Conservation (phyloP, 441 rosid genomes). For the Francoa sonchifolia region DNA sequence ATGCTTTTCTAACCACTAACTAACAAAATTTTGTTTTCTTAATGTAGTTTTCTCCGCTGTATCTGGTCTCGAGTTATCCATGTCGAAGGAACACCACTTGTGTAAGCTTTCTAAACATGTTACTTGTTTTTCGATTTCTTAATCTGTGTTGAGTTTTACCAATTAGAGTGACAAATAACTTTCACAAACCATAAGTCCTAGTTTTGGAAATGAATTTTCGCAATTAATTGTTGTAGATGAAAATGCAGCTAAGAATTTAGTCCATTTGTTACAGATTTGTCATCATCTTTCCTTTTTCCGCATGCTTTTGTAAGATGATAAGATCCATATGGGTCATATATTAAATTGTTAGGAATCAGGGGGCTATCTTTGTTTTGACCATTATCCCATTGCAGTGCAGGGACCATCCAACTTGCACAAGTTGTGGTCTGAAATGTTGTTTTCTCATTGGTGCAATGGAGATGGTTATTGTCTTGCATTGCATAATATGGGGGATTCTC, state of each 20-base stretch:
- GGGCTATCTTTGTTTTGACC: too few relatives aligned
- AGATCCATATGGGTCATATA: too few relatives aligned
- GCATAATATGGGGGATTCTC: too few relatives aligned
- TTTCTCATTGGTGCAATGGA: too few relatives aligned
- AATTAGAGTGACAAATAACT: not conserved
- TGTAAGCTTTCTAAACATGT: slow-evolving; percentile 37
- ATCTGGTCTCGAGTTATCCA: slow-evolving; percentile 88
- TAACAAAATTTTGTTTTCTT: slow-evolving; percentile 1
- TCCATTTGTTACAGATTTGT: too few relatives aligned
- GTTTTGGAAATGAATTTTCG: too few relatives aligned
- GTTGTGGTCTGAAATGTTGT: slow-evolving; percentile 8
- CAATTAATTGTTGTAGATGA: too few relatives aligned
- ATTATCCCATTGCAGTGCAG: not conserved
- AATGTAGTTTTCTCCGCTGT: slow-evolving; percentile 89
- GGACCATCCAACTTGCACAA: slow-evolving; percentile 15
- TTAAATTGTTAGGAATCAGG: too few relatives aligned
- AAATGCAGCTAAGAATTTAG: too few relatives aligned
- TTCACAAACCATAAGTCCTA: not conserved
- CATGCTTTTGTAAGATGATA: too few relatives aligned
- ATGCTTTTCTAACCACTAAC: slow-evolving; percentile 4
- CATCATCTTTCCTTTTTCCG: too few relatives aligned
- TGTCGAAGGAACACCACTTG: slow-evolving; percentile 83
- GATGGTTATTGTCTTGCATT: too few relatives aligned
- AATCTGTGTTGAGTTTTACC: not conserved
- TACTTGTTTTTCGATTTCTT: slow-evolving; percentile 1